Evolutionary conservation across 179 eudicot genomes (phyloP).

Genomic region (Patellifolia procumbens): DNA sequence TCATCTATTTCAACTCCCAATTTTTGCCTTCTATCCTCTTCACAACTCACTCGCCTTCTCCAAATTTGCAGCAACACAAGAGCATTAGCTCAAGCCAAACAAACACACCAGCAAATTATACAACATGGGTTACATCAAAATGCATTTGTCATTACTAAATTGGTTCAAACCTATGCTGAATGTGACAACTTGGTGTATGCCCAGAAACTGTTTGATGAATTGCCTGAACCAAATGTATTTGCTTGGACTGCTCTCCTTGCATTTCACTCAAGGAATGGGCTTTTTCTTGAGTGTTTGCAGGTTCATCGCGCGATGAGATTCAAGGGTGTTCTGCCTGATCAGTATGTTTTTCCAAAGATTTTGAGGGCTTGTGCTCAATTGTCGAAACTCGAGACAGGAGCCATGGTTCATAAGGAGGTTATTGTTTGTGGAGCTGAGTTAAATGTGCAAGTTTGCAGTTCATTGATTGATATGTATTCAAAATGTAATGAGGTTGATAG

Average conservation of each 20-base stretch:
- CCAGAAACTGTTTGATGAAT: constrained; percentile 46
- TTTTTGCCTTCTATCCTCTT: constrained; percentile 13
- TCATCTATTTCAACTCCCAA: constrained; percentile 13
- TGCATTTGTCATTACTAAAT: constrained; percentile 47
- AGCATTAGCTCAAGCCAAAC: constrained; percentile 40
- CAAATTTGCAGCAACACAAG: constrained; percentile 49
- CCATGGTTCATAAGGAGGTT: constrained; percentile 51
- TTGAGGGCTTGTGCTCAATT: constrained; percentile 45
- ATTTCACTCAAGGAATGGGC: constrained; percentile 40
- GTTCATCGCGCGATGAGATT: constrained; percentile 42
- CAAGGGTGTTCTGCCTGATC: constrained; percentile 41
- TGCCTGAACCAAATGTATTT: constrained; percentile 54
- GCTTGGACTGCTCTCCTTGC: constrained; percentile 59
- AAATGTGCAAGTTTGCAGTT: constrained; percentile 41
- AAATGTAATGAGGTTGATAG: constrained; percentile 39
- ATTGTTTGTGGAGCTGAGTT: constrained; percentile 42
- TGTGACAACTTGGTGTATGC: constrained; percentile 38
- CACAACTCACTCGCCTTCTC: constrained; percentile 41
- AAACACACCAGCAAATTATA: constrained; percentile 49
- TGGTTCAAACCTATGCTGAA: constrained; percentile 47
- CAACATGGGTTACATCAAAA: constrained; percentile 36
- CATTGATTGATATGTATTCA: constrained; percentile 63
- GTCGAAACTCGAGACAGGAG: constrained; percentile 24
- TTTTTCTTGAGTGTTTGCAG: constrained; percentile 31
- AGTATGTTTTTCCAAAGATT: constrained; percentile 54